Evolutionary conservation across 2,329 filamentous ascomycete genomes (phyloP), one percentile per base, ranked within the genome.

Genomic region (Penicillium sp.): DNA sequence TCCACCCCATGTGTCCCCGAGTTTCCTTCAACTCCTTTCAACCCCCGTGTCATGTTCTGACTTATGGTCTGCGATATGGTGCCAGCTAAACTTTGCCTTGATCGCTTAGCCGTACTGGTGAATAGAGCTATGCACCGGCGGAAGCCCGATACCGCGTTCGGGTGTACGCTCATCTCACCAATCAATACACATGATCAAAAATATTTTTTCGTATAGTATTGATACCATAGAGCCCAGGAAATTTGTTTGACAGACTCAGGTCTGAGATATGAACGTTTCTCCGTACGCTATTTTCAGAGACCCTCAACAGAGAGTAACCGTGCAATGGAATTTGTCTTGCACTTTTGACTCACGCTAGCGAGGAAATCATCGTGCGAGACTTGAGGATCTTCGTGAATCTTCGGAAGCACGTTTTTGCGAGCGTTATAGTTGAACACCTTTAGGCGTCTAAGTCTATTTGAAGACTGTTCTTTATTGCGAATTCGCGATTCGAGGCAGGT

Each of bases 161-260:
- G 28, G 28, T 32, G 28, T 32, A 32, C 28, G 28, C 28, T 32
- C 28, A 32, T 32, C 28, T 32, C 5, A 32, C 28, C 28, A 32
- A 32, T 32, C 28, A 32, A 32, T 32, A 32, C 5, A 32, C 5
- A 32, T 32, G 28, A 9, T 32, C 28, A 32, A 32, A 32, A 32
- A 5, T 56, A 42, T 13, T 36, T 32, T 32, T 32, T 9, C 28
- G 37, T 39, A 24, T 25, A 39, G 37, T 39, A 25, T 39, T 39
- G 37, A 39, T 39, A 39, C 25, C 13, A 11, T 25, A 39, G 37
- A 25, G 37, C 37, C 37, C 13, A 39, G 9, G 5, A 9, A 27
- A 39, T 13, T 39, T 25, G 37, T 39, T 39, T 25, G 13, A 24
- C 13, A 24, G 37, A 25, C 8, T 13, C 13, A 5, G 13, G 13